Percentiles rank a stretch among this genome's conserved stretches.
Evolutionary conservation across 805 yeast genomes (phyloP).

Genomic region (Sugiyamaella mastotermitis): DNA sequence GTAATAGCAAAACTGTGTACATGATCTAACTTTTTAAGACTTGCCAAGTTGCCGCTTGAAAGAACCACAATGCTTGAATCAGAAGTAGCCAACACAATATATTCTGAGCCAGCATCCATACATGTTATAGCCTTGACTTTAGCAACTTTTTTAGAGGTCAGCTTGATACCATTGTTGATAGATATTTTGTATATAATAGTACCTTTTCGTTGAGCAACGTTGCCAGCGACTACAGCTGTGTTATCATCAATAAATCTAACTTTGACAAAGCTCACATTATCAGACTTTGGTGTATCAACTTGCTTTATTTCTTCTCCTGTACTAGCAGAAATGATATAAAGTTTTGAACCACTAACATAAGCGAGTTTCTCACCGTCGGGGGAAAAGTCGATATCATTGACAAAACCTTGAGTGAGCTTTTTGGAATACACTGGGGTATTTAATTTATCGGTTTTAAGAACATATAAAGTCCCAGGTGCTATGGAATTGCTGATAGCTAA

Average conservation of each 20-base stretch:
- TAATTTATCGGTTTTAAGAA: constrained; percentile 52
- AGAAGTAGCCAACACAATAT: constrained; percentile 54
- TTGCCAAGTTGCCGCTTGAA: constrained; percentile 44
- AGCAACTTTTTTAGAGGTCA: background rate
- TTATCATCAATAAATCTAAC: constrained; percentile 35
- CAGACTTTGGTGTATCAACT: constrained; percentile 21
- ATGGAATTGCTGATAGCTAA: constrained; percentile 68
- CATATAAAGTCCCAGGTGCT: constrained; percentile 55
- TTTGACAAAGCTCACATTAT: constrained; percentile 34
- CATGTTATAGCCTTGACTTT: constrained; percentile 36
- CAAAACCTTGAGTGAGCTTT: constrained; percentile 23
- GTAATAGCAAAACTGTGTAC: constrained; percentile 80
- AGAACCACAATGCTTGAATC: constrained; percentile 63
- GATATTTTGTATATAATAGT: constrained; percentile 31
- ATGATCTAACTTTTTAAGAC: constrained; percentile 46
- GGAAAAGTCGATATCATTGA: constrained; percentile 61
- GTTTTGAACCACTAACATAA: constrained; percentile 50
- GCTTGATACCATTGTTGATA: constrained; percentile 16
- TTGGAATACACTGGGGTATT: constrained; percentile 35
- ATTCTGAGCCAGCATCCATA: constrained; percentile 41
- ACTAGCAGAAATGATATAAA: constrained; percentile 47
- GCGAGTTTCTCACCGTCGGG: constrained; percentile 61
- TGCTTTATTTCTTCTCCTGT: constrained; percentile 34
- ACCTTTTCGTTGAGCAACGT: constrained; percentile 37
- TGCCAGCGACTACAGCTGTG: constrained; percentile 39